Base-by-base conservation (phyloP, 306 rosid species). In the Psophocarpus tetragonolobus region DNA sequence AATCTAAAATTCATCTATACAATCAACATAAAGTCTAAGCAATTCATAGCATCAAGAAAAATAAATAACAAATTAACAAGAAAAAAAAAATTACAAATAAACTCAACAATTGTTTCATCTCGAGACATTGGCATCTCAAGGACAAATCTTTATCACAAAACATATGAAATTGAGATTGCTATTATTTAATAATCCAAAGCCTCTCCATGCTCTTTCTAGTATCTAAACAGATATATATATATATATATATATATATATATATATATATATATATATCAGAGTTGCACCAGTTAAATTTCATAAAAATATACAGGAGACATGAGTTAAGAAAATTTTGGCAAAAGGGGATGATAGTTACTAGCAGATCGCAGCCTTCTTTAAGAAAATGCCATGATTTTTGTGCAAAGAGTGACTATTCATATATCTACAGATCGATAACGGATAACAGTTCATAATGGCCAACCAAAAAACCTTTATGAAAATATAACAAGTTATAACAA, bases 331-430 rank as follows among this genome's bases (percentile, higher is more conserved):
- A 14, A 4, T 13, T 29, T 57, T 57, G 36, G 36, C 65, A 26
- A 27, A 57, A 4, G 26, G 35, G 9, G n/a, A 57, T 26, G 64
- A 57, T 57, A 29, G 8, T 35, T 44, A 12, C 8, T 10, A 60
- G 35, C 44, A 41, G 17, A 45, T 61, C 13, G 29, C 17, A 20
- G 24, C 50, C 33, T 75, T 27, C 5, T 27, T 14, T 61, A 14
- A 61, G 35, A 75, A 75, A 62, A 75, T 20, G n/a, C 4, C 63
- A 32, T 32, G 23, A 47, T 60, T 61, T 63, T 41, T 62, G 30
- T 21, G 35, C 26, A 45, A 45, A 62, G 3, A 47, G 21, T 21
- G n/a, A 32, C 9, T 20, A 21, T 63, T 12, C 51, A 6, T 62
- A 36, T 36, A n/a, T n/a, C n/a, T n/a, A n/a, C n/a, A n/a, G n/a